Base-by-base conservation (phyloP, 2,329 filamentous ascomycete genomes). In the Ophiostoma ips region DNA sequence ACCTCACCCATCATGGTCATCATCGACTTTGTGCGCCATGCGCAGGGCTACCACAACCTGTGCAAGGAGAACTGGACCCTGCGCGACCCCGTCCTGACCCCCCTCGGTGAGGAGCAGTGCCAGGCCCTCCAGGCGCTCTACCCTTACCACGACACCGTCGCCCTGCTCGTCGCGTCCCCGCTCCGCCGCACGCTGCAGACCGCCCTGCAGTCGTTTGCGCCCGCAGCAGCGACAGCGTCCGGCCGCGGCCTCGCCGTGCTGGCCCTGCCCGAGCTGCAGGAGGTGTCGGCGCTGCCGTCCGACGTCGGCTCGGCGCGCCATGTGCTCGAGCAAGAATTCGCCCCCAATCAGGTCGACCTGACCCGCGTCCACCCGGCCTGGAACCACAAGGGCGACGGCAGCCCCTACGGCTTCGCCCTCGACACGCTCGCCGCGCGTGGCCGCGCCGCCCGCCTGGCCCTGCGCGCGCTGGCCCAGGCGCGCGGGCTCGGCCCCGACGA, bases 21-120 rank as follows among this genome's bases (percentile, higher is more conserved):
- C 49, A 36, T 85, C 56, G 77, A 84, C 64, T 71, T 83, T 56
- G 76, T 87, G 59, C 82, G 84, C 65, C 83, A 87, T 64, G 83
- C 81, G 12, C 72, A 87, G 67, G 88, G 87, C 66, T 79, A 77
- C 62, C 89, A 95, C 73, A 95, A 95, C 65, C 75, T 92, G 60
- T 71, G 60, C 55, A 59, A 69, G 24, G 81, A 75, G 55, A 87
- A 89, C 66, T 83, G 89, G 62, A 61, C 68, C 53, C 69, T 94
- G 37, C 80, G 63, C n/a, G 89, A 95, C 61, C 88, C 89, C 1
- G 69, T 77, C 52, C 75, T 95, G 49, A 95, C 89, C 1, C 70
- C 76, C 0, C 71, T 81, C n/a, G 89, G 89, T 58, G 72, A 81
- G 61, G 60, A 78, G 54, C 87, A 95, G 72, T 94, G 87, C 68